Evolutionary conservation across 345 rosid species (phyloP).

Genomic region (Gossypioides kirkii): DNA sequence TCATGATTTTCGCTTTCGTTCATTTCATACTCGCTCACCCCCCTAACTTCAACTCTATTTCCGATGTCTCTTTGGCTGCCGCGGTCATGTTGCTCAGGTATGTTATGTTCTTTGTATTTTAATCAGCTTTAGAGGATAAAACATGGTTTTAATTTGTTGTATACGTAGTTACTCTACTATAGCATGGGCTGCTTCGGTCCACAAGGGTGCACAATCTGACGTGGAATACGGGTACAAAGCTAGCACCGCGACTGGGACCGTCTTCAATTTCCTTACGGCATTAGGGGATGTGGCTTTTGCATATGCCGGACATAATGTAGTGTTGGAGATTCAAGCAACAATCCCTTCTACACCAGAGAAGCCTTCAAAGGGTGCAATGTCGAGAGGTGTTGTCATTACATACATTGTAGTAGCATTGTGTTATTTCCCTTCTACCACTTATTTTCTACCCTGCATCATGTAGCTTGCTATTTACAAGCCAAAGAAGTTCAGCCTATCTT

Average conservation of each 20-base stretch:
- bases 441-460: constrained; percentile 75
- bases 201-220: constrained; percentile 46
- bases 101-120: background rate
- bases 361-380: constrained; percentile 84
- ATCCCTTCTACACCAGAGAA: constrained; percentile 80
- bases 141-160: background rate
- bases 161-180: constrained; percentile 69
- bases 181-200: constrained; percentile 61
- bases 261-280: constrained; percentile 62
- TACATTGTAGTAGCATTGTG: constrained; percentile 68
- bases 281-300: constrained; percentile 85
- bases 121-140: background rate
- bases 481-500: constrained; percentile 54
- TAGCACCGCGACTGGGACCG: constrained; percentile 35
- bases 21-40: constrained; percentile 81
- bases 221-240: constrained; percentile 53
- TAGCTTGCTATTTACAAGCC: constrained; percentile 77
- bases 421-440: constrained; percentile 83
- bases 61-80: constrained; percentile 72
- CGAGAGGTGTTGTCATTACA: constrained; percentile 70
- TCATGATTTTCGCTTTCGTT: constrained; percentile 75
- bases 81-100: constrained; percentile 81
- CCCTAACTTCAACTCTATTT: constrained; percentile 74
- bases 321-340: constrained; percentile 84
- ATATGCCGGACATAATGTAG: constrained; percentile 82